Conservation (phyloP, 768 basidiomycete genomes). For the Clitopilus passeckerianus region DNA sequence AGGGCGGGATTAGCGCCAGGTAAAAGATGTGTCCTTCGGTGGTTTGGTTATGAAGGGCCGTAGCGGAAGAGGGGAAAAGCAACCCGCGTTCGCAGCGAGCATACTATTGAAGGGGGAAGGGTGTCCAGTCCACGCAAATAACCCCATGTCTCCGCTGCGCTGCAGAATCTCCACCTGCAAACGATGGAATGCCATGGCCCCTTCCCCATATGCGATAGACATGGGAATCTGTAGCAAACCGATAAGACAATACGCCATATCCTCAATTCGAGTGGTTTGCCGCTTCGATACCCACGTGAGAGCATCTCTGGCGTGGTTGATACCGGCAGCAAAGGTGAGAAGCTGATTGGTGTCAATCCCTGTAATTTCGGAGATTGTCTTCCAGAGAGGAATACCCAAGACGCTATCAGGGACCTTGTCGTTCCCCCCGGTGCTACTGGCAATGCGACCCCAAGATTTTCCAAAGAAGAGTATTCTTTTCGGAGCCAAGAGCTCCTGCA, state of each 20-base stretch:
- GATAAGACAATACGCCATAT: slow-evolving; percentile 1
- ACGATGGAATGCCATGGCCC: not conserved
- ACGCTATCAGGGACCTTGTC: not conserved
- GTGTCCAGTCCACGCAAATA: not conserved
- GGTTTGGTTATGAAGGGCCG: not conserved
- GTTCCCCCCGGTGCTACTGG: not conserved
- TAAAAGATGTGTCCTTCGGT: not conserved
- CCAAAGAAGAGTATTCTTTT: not conserved
- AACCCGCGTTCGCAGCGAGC: not conserved
- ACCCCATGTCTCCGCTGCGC: not conserved
- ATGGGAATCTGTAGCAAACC: not conserved
- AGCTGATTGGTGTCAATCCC: not conserved
- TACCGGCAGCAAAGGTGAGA: not conserved
- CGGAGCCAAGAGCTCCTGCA: not conserved
- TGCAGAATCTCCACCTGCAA: slow-evolving; percentile 1
- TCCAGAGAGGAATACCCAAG: not conserved
- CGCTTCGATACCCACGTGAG: not conserved
- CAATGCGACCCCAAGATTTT: not conserved
- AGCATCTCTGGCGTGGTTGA: not conserved
- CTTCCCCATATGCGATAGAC: not conserved
- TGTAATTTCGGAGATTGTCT: not conserved
- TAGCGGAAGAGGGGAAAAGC: not conserved
- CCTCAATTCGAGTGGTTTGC: not conserved
- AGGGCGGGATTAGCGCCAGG: not conserved
- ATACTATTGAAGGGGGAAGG: not conserved